Percentiles rank a stretch among this genome's conserved stretches.
Evolutionary conservation across 345 rosid genomes (phyloP).

Genomic region (Pelargonium nanum): DNA sequence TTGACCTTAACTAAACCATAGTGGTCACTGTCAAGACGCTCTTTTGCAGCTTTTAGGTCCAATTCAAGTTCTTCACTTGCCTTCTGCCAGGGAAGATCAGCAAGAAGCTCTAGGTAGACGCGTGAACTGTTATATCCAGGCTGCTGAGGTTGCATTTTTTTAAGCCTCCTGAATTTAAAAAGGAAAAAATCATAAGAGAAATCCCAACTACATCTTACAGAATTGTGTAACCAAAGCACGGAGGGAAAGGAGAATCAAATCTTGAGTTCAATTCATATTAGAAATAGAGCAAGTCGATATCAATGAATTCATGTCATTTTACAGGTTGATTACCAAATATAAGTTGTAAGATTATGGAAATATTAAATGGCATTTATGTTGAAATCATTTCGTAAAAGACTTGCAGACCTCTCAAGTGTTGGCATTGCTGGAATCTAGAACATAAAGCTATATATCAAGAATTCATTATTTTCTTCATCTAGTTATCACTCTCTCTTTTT

Average conservation of each 20-base stretch:
- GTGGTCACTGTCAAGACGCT: constrained; percentile 89
- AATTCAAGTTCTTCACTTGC: constrained; percentile 76
- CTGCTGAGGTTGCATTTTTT: constrained; percentile 99
- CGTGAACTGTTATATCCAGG: constrained; percentile 98
- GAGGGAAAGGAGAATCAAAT: background rate
- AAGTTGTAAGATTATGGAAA: background rate
- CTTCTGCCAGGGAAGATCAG: constrained; percentile 96
- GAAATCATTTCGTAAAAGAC: too few relatives aligned
- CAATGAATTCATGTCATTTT: background rate
- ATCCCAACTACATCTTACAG: background rate
- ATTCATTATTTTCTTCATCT: background rate
- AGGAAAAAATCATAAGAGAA: constrained; percentile 7
- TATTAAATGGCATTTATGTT: background rate
- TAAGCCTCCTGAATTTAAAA: constrained; percentile 62
- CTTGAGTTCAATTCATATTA: background rate
- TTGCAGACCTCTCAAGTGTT: too few relatives aligned
- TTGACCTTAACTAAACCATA: constrained; percentile 85
- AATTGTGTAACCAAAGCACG: background rate
- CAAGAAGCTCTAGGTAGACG: constrained; percentile 89
- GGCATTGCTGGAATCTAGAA: too few relatives aligned
- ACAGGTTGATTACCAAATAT: background rate
- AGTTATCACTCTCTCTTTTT: background rate
- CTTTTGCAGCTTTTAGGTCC: constrained; percentile 84
- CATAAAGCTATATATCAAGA: too few relatives aligned
- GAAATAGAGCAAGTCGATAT: background rate